Evolutionary conservation across 768 basidiomycete species (phyloP), one percentile per base, ranked within the genome.

Genomic region (Leucocoprinus leucothites): DNA sequence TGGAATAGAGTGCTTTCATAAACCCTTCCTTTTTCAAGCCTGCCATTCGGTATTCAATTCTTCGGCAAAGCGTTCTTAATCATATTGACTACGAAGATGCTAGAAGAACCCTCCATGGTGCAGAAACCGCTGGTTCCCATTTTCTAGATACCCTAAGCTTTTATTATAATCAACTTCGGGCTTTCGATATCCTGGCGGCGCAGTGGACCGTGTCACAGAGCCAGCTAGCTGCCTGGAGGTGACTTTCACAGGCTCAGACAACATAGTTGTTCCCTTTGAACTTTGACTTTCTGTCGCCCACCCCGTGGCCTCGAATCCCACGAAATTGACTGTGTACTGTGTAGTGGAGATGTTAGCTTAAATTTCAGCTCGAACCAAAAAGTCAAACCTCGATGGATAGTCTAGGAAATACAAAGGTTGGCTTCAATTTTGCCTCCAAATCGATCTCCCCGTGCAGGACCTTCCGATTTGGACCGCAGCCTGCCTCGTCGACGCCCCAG

Each of bases 401-500:
- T 21, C 45, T 47, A 25, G 53, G 46, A 38, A 55, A 55, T 2
- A 40, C 18, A 28, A 55, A 55, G 3, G 53, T 55, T 19, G 53
- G 53, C 35, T 48, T 55, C 24, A 47, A 18, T 18, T 55, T 42
- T 25, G 21, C 40, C 45, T 55, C 53, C 26, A 55, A 28, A 9
- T 55, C 53, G 26, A 55, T 48, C 25, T 55, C 53, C 16, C 53
- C 53, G 13, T 48, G 53, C 14, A 55, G 6, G 19, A 19, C 14
- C 14, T 36, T 55, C 21, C 46, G 35, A 22, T 42, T 55, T 13
- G 22, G 11, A 1, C 46, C 53, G 3, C 18, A 18, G 11, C 38
- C 53, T 41, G 45, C 22, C 16, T 55, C 53, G n/a, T 55, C 19
- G 4, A 21, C 53, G 14, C 21, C 31, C 82, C 82, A 86, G 64